phyloP scores from a whole-genome alignment of 208 protist genomes.

The Acanthamoeba triangularis region DNA sequence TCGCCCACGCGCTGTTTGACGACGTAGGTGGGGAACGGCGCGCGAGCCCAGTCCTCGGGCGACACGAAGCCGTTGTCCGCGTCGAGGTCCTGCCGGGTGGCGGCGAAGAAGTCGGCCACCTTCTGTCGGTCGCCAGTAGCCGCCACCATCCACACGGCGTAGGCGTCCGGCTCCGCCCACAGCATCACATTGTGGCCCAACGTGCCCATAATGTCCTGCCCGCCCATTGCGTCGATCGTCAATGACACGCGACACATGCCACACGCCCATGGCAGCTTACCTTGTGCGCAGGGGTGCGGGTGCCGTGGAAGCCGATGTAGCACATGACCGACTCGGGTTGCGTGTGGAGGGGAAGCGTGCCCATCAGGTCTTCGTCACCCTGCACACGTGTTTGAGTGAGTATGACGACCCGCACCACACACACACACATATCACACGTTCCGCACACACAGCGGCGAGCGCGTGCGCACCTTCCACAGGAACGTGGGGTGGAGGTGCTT shows the following conservation, averaged over 20 bases:
- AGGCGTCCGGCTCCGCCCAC: background rate
- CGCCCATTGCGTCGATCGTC: background rate
- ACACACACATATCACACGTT: too few relatives aligned
- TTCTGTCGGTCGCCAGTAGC: background rate
- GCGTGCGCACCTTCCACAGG: slow-evolving; percentile 23
- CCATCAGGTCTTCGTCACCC: slow-evolving; percentile 38
- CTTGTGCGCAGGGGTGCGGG: slow-evolving; percentile 58
- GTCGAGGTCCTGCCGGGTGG: background rate
- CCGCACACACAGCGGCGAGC: background rate
- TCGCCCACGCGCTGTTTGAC: slow-evolving; percentile 52
- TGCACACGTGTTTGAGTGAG: background rate
- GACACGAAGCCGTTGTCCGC: slow-evolving; percentile 60
- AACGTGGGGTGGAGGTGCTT: slow-evolving; percentile 1
- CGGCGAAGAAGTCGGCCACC: background rate
- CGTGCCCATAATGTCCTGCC: slow-evolving; percentile 62
- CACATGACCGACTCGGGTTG: slow-evolving; percentile 59
- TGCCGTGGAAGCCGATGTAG: slow-evolving; percentile 69
- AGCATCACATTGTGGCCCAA: slow-evolving; percentile 70
- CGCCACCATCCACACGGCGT: slow-evolving; percentile 50
- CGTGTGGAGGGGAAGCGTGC: background rate
- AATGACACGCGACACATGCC: background rate
- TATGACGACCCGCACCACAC: background rate
- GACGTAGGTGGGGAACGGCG: slow-evolving; percentile 27
- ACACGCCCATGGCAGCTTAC: background rate
- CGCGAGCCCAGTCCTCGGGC: slow-evolving; percentile 11